phyloP scores from a whole-genome alignment of 306 rosid species.

The Acacia melanoxylon region DNA sequence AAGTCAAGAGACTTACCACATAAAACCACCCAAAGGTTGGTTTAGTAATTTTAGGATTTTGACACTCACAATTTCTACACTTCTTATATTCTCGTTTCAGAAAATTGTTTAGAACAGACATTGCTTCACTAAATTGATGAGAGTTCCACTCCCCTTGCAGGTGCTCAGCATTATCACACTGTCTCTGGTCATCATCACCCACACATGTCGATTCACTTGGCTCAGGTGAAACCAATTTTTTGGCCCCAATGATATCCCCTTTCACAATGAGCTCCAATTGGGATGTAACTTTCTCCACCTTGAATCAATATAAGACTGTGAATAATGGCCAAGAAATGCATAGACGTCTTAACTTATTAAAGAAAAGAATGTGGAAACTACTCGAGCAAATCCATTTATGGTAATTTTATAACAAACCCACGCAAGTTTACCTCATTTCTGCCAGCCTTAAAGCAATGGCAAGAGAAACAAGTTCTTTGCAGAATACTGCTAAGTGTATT shows the following conservation, averaged over 20 bases:
- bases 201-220: conserved; percentile 28
- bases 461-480: conserved; percentile 59
- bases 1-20: conserved; percentile 51
- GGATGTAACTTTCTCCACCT: conserved; percentile 60
- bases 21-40: conserved; percentile 87
- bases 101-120: conserved; percentile 56
- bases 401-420: neutral
- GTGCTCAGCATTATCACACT: conserved; percentile 24
- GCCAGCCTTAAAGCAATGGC: conserved; percentile 55
- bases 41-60: conserved; percentile 57
- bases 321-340: conserved; percentile 23
- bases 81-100: conserved; percentile 14
- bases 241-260: conserved; percentile 67
- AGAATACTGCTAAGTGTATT: conserved; percentile 52
- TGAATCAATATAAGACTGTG: conserved; percentile 23
- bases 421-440: conserved; percentile 43
- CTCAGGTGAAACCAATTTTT: conserved; percentile 40
- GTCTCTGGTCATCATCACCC: conserved; percentile 28
- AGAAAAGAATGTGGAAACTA: neutral
- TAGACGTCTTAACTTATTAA: neutral
- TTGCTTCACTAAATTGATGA: conserved; percentile 72
- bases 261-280: conserved; percentile 64
- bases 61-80: conserved; percentile 51
- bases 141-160: conserved; percentile 66
- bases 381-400: neutral